Conservation (phyloP, 192 early-diverging fungal genomes). For the Coemansia brasiliensis region DNA sequence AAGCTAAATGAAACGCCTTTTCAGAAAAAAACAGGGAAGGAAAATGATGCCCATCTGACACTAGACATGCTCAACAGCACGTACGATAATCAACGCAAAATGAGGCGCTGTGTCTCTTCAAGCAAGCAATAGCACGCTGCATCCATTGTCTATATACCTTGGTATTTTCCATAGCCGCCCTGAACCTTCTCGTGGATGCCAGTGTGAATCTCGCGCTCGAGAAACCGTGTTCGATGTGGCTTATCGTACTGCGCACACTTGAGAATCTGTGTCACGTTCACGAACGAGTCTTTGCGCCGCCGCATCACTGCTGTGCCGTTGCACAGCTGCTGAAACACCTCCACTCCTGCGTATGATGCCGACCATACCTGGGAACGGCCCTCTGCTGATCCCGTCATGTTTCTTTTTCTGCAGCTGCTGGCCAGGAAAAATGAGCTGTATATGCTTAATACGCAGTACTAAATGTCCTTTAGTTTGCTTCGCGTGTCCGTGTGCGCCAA, state of each 20-base stretch:
- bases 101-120: no score
- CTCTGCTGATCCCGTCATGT: not conserved
- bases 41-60: not conserved
- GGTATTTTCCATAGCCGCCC: slow-evolving; percentile 94
- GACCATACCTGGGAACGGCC: slow-evolving; percentile 43
- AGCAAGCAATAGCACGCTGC: not conserved
- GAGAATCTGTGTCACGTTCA: slow-evolving; percentile 93
- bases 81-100: no score
- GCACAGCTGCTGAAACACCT: slow-evolving; percentile 78
- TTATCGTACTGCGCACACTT: slow-evolving; percentile 89
- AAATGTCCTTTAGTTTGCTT: no score
- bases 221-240: slow-evolving; percentile 79
- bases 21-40: no score
- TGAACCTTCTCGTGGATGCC: slow-evolving; percentile 91
- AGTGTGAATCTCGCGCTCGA: slow-evolving; percentile 80
- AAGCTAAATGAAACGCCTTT: no score
- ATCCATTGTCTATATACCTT: slow-evolving; percentile 59
- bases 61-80: not conserved
- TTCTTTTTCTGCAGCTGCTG: no score
- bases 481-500: no score
- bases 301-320: slow-evolving; percentile 78
- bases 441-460: no score
- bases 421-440: no score
- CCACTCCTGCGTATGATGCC: slow-evolving; percentile 62
- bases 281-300: slow-evolving; percentile 70